These are phyloP conservation scores for Talaromyces atroroseus DNA, from an alignment of 2,329 filamentous ascomycete species.

Conservation along the genomic window DNA sequence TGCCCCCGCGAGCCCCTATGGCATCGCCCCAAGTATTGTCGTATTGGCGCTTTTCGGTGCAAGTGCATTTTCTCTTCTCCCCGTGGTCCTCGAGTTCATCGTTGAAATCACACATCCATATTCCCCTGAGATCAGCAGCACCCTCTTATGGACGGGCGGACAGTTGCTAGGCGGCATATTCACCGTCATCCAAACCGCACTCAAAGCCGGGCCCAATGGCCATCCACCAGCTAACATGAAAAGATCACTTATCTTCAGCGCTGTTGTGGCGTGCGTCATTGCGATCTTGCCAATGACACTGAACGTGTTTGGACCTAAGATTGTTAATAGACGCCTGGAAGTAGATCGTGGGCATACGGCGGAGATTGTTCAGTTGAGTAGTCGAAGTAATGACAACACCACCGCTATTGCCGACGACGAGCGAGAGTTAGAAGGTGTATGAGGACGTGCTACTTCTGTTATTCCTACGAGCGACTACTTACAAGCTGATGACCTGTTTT, in stretches of 20 bases:
- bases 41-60: constrained; percentile 74
- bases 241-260: constrained; percentile 70
- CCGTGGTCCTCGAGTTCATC: constrained; percentile 78
- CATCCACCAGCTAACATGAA: constrained; percentile 67
- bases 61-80: constrained; percentile 71
- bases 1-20: constrained; percentile 58
- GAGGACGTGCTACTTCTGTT: background rate
- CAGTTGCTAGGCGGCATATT: constrained; percentile 82
- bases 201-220: constrained; percentile 49
- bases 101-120: constrained; percentile 84
- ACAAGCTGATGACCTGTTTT: no score
- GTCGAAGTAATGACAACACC: background rate
- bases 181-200: constrained; percentile 72
- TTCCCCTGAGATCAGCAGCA: constrained; percentile 76
- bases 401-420: background rate
- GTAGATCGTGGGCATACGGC: constrained; percentile 19
- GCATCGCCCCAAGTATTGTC: constrained; percentile 58
- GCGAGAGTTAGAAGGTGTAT: background rate
- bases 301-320: constrained; percentile 60
- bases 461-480: background rate
- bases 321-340: constrained; percentile 36
- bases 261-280: constrained; percentile 60
- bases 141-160: constrained; percentile 78
- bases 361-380: background rate
- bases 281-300: constrained; percentile 64